A percentile compares a stretch with the other conserved stretches of the same genome.
These are phyloP conservation scores for Saccharomycopsis lassenensis DNA, from an alignment of 805 yeast genomes.

Conservation along the genomic window DNA sequence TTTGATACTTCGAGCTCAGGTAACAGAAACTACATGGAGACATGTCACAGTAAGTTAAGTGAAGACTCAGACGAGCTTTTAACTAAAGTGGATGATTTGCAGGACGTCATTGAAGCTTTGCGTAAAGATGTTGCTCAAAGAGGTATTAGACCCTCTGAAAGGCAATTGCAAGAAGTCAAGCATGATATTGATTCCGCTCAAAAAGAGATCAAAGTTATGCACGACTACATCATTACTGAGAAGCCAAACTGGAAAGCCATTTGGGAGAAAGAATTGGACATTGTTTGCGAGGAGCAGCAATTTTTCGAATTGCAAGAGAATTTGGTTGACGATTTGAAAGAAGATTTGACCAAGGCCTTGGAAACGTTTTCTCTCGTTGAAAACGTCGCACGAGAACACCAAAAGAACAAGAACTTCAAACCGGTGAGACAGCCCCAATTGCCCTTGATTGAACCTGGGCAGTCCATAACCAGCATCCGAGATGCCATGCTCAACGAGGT, in stretches of 20 bases:
- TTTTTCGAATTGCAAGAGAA: slow-evolving; percentile 86
- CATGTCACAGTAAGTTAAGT: slow-evolving; percentile 62
- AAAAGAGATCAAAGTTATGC: slow-evolving; percentile 39
- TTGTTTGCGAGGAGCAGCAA: slow-evolving; percentile 89
- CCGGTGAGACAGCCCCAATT: slow-evolving; percentile 21
- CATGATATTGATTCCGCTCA: slow-evolving; percentile 57
- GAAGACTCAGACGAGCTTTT: slow-evolving; percentile 65
- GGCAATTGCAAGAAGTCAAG: slow-evolving; percentile 55
- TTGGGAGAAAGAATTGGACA: slow-evolving; percentile 87
- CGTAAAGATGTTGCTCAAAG: slow-evolving; percentile 87
- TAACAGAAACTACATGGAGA: slow-evolving; percentile 53
- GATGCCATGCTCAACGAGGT: slow-evolving; percentile 80
- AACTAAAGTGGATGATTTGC: slow-evolving; percentile 79
- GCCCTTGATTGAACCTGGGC: slow-evolving; percentile 53
- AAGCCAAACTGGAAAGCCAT: slow-evolving; percentile 79
- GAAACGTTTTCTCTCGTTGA: slow-evolving; percentile 79
- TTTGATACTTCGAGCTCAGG: slow-evolving; percentile 27
- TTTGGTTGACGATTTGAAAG: slow-evolving; percentile 62
- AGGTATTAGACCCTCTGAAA: slow-evolving; percentile 70
- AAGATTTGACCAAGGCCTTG: slow-evolving; percentile 67
- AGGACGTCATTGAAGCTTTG: slow-evolving; percentile 81
- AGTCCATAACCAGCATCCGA: slow-evolving; percentile 44
- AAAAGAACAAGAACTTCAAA: slow-evolving; percentile 26
- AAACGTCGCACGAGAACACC: slow-evolving; percentile 69
- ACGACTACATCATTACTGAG: slow-evolving; percentile 54